These are phyloP conservation scores for Mycena leptocephala DNA, from an alignment of 768 basidiomycete genomes.

Conservation along the genomic window DNA sequence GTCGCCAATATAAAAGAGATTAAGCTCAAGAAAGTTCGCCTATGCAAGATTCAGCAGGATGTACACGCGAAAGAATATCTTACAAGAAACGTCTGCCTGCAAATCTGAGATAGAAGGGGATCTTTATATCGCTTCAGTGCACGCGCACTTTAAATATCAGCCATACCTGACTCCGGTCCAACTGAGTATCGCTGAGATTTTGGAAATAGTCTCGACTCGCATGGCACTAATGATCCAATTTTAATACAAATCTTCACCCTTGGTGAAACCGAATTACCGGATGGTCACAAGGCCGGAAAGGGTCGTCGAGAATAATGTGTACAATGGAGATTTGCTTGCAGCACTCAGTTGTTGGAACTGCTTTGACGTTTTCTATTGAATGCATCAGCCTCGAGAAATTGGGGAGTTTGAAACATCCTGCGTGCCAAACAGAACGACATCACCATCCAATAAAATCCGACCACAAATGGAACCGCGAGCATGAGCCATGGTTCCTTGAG, in stretches of 20 bases:
- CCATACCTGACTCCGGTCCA: constrained; percentile 25
- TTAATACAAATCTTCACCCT: background rate
- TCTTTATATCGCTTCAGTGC: background rate
- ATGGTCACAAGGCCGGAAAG: constrained; percentile 26
- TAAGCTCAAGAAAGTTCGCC: constrained; percentile 13
- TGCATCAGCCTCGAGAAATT: background rate
- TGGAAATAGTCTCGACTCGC: constrained; percentile 12
- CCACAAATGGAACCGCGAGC: constrained; percentile 7
- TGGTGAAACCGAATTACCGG: background rate
- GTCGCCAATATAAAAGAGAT: constrained; percentile 15
- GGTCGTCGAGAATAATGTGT: constrained; percentile 27
- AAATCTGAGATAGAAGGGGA: constrained; percentile 23
- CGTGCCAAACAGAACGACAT: constrained; percentile 24
- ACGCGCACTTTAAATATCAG: background rate
- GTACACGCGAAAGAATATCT: background rate
- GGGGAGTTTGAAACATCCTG: background rate
- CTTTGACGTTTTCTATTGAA: constrained; percentile 18
- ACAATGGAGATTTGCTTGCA: constrained; percentile 29
- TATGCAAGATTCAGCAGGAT: background rate
- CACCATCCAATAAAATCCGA: constrained; percentile 12
- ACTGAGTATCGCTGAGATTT: background rate
- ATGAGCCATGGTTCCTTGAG: constrained; percentile 21
- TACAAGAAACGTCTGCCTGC: constrained; percentile 22
- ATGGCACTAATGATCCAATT: background rate
- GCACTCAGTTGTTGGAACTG: constrained; percentile 22